Evolutionary conservation across 2,329 filamentous ascomycete genomes (phyloP).

Genomic region (Thielaviopsis populi): DNA sequence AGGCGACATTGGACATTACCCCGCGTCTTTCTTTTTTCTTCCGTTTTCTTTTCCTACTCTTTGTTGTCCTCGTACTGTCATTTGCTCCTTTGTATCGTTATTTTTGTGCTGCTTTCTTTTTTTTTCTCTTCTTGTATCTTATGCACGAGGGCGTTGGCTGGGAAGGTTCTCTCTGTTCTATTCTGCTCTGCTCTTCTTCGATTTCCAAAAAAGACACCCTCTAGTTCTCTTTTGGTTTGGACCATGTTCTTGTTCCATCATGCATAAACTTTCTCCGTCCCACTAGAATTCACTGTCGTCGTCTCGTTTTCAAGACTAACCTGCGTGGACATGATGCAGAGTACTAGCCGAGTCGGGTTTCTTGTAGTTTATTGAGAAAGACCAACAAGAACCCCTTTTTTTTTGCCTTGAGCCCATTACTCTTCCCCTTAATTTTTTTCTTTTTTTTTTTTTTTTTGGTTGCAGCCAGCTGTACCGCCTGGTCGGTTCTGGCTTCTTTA

Average conservation of each 20-base stretch:
- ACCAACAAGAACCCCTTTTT: not conserved
- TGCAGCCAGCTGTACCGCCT: not conserved
- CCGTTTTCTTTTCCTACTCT: constrained; percentile 1
- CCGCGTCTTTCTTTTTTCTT: not conserved
- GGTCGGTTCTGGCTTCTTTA: not conserved
- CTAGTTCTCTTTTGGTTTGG: not conserved
- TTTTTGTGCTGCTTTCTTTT: no score
- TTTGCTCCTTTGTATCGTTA: constrained; percentile 4
- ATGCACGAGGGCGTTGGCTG: not conserved
- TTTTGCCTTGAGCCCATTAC: constrained; percentile 14
- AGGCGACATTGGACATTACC: not conserved
- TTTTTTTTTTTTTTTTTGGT: not conserved
- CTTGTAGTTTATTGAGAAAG: constrained; percentile 8
- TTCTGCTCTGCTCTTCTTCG: not conserved
- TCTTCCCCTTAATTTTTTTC: not conserved
- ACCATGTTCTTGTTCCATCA: not conserved
- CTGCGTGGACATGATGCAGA: constrained; percentile 7
- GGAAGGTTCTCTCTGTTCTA: not conserved
- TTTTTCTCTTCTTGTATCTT: not conserved
- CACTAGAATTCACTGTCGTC: constrained; percentile 1
- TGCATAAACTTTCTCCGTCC: constrained; percentile 5
- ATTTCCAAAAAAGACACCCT: not conserved
- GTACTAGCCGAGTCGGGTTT: constrained; percentile 15
- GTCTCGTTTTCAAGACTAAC: constrained; percentile 8
- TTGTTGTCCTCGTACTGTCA: not conserved